These are phyloP conservation scores for Thielaviopsis musarum DNA, from an alignment of 2,329 filamentous ascomycete species.

Conservation along the genomic window DNA sequence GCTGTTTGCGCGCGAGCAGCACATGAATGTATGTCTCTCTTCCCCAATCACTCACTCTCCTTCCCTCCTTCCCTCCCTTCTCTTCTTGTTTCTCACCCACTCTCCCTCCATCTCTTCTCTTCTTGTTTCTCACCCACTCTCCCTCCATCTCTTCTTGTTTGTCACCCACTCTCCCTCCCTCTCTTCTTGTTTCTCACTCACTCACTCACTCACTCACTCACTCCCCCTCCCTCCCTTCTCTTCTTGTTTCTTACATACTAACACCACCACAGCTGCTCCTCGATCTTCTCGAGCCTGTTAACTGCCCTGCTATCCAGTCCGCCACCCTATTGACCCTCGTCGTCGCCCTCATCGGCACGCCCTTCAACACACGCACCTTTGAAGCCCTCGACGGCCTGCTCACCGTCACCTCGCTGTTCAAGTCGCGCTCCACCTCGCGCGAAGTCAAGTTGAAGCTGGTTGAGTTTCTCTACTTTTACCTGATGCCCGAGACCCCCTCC, in stretches of 20 bases:
- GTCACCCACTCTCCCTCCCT: neutral
- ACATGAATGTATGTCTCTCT: constrained; percentile 62
- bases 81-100: constrained; percentile 3
- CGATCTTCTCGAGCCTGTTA: constrained; percentile 82
- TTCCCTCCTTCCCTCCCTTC: neutral
- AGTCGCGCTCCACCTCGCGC: constrained; percentile 65
- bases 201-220: neutral
- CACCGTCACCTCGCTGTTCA: constrained; percentile 84
- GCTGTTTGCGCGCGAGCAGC: constrained; percentile 73
- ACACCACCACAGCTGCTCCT: constrained; percentile 50
- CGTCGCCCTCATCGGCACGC: constrained; percentile 70
- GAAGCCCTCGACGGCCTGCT: constrained; percentile 83
- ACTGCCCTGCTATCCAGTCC: constrained; percentile 82
- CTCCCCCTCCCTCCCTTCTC: neutral
- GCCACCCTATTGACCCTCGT: constrained; percentile 81
- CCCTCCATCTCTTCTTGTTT: neutral
- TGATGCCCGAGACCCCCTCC: constrained; percentile 72
- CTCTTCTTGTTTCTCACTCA: too few species aligned
- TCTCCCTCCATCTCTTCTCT: neutral
- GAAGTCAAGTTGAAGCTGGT: constrained; percentile 93
- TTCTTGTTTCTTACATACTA: neutral
- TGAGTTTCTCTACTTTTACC: constrained; percentile 95
- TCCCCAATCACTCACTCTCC: neutral
- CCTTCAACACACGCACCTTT: constrained; percentile 78
- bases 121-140: neutral